Base-by-base conservation (phyloP, 2,329 filamentous ascomycete genomes). In the Bisporella sp. region DNA sequence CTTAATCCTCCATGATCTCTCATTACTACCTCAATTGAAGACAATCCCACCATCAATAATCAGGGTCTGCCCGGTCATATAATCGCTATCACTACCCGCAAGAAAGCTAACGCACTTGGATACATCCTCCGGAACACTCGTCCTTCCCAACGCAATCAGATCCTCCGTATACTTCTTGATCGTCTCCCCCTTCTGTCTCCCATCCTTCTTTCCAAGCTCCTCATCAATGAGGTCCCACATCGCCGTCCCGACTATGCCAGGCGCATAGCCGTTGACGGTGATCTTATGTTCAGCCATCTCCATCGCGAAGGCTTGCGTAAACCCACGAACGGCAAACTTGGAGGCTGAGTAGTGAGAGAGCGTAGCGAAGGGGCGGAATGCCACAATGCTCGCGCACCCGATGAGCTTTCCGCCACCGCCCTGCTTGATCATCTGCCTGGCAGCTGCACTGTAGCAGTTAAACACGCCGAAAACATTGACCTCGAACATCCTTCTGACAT, bases 161-260 rank as follows among this genome's bases (percentile, higher is more conserved):
- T 82, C 73, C 0, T 70, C 58, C 0, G 68, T 73, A 53, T 76
- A 78, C 59, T 78, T 77, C 62, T 75, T 73, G 49, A 82, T 76
- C 11, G 72, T 76, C 29, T 77, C 73, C 2, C 77, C 77, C 57
- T 73, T 77, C 58, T 71, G 66, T 0, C 69, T 67, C 0, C 76
- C 80, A 1, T 66, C 70, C 50, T 72, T 71, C 61, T 76, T 71
- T 1, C 74, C 78, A 32, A 84, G 54, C 51, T 76, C 75, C 54
- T 78, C 75, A 53, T 86, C 84, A 48, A 87, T 85, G 2, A 79
- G 61, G 43, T 85, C 82, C 82, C 82, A 87, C 82, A 86, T 86
- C 0, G 72, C 69, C 0, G 81, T 85, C 0, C 76, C 80, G 0
- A 87, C 81, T 45, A 87, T 84, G 74, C 4, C 77, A 0, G 84